phyloP scores from a whole-genome alignment of 2,329 filamentous ascomycete genomes.

The Fusarium graminum region DNA sequence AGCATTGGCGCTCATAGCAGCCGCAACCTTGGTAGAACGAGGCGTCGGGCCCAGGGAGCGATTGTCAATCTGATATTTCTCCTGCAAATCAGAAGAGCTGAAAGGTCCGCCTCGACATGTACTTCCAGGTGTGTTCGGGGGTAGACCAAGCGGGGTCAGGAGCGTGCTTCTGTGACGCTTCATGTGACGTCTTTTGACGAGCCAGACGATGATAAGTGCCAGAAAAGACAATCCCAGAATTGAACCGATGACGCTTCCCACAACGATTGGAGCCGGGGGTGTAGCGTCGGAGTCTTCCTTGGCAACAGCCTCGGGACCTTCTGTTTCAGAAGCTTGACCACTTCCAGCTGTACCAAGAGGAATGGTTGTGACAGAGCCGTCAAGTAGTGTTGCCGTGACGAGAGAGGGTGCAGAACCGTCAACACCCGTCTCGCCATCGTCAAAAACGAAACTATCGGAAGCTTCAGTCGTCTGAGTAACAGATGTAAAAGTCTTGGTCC shows the following conservation, averaged over 20 bases:
- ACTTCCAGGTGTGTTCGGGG: neutral
- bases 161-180: slow-evolving; percentile 62
- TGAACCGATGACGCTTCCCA: slow-evolving; percentile 65
- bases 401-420: slow-evolving; percentile 30
- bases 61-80: slow-evolving; percentile 55
- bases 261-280: slow-evolving; percentile 56
- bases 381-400: slow-evolving; percentile 41
- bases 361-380: slow-evolving; percentile 42
- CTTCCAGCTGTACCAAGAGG: slow-evolving; percentile 37
- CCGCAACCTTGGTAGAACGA: slow-evolving; percentile 51
- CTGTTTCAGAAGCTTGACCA: slow-evolving; percentile 38
- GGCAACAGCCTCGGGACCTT: slow-evolving; percentile 23
- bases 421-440: slow-evolving; percentile 33
- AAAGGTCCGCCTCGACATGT: slow-evolving; percentile 35
- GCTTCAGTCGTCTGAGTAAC: slow-evolving; percentile 33
- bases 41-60: slow-evolving; percentile 65
- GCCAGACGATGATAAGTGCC: slow-evolving; percentile 63
- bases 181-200: slow-evolving; percentile 59
- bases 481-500: slow-evolving; percentile 37
- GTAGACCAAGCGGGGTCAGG: slow-evolving; percentile 61
- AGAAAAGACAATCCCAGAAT: slow-evolving; percentile 59
- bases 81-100: slow-evolving; percentile 22
- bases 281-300: slow-evolving; percentile 24
- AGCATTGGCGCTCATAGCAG: slow-evolving; percentile 50
- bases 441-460: slow-evolving; percentile 21